These are phyloP conservation scores for Plantago rigida DNA, from an alignment of 305 asterid species.

Conservation along the genomic window DNA sequence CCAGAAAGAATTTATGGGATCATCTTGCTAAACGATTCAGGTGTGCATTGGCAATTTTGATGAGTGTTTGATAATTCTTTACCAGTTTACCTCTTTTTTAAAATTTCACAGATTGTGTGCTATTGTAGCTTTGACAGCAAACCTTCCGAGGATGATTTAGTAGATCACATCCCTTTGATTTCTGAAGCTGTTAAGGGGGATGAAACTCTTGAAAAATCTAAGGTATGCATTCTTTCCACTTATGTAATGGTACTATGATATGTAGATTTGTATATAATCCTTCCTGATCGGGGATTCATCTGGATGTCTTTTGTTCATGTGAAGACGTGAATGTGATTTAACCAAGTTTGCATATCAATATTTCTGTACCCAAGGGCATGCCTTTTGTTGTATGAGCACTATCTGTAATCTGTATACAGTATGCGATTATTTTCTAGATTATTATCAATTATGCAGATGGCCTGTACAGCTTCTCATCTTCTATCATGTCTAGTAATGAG, in stretches of 20 bases:
- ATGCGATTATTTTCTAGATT: no score
- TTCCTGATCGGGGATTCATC: no score
- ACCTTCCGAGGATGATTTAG: slow-evolving; percentile 70
- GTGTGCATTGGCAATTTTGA: slow-evolving; percentile 31
- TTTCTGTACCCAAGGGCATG: no score
- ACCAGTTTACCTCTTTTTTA: background rate
- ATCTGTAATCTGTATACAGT: no score
- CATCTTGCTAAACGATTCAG: slow-evolving; percentile 58
- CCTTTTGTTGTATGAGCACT: no score
- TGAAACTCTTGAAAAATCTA: slow-evolving; percentile 45
- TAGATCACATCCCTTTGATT: slow-evolving; percentile 48
- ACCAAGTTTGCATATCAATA: no score
- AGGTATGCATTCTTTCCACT: slow-evolving; percentile 38
- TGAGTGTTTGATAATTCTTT: slow-evolving; percentile 13
- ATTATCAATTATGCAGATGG: no score
- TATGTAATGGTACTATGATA: background rate
- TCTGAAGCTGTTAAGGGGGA: slow-evolving; percentile 55
- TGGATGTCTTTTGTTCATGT: no score
- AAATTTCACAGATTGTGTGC: slow-evolving; percentile 21
- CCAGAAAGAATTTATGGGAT: slow-evolving; percentile 68
- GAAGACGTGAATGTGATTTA: no score
- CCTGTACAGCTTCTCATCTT: no score
- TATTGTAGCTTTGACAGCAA: slow-evolving; percentile 47
- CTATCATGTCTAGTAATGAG: no score
- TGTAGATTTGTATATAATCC: no score